Evolutionary conservation across 2,329 filamentous ascomycete species (phyloP).

Genomic region (Exophiala alcalophila): DNA sequence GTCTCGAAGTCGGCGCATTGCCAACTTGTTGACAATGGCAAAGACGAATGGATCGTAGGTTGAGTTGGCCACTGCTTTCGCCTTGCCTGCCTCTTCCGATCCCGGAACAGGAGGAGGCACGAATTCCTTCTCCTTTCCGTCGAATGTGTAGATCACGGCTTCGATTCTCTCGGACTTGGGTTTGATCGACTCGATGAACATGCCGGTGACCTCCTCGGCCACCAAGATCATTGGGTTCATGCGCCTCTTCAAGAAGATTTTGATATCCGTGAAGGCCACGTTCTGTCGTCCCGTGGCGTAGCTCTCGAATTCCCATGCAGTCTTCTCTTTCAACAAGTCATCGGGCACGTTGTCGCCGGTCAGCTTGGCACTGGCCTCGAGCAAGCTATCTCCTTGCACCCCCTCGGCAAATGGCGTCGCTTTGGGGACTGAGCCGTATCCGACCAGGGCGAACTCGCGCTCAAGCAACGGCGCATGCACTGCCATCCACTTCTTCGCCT

Average conservation of each 20-base stretch:
- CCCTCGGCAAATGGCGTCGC: constrained; percentile 44
- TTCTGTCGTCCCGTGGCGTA: constrained; percentile 94
- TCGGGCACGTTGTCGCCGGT: constrained; percentile 47
- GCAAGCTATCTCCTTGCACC: constrained; percentile 41
- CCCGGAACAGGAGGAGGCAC: constrained; percentile 63
- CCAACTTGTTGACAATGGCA: constrained; percentile 90
- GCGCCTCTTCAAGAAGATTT: constrained; percentile 75
- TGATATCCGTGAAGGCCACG: constrained; percentile 83
- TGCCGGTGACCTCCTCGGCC: constrained; percentile 66
- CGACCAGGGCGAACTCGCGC: constrained; percentile 82
- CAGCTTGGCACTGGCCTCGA: constrained; percentile 39
- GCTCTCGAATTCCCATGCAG: constrained; percentile 76
- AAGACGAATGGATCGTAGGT: constrained; percentile 88
- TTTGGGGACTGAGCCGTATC: constrained; percentile 62
- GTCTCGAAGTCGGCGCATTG: constrained; percentile 84
- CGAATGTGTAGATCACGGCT: constrained; percentile 79
- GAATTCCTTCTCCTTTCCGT: constrained; percentile 80
- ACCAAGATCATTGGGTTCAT: constrained; percentile 72
- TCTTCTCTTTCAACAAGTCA: constrained; percentile 76
- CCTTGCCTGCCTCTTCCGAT: constrained; percentile 57
- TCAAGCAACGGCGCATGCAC: constrained; percentile 69
- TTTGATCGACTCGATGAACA: constrained; percentile 76
- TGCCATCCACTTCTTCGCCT: constrained; percentile 75
- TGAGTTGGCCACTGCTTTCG: constrained; percentile 59
- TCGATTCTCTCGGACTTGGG: constrained; percentile 70